Percentiles rank a stretch among this genome's conserved stretches.
Evolutionary conservation across 2,329 filamentous ascomycete genomes (phyloP).

Genomic region (Penicillium sp.): DNA sequence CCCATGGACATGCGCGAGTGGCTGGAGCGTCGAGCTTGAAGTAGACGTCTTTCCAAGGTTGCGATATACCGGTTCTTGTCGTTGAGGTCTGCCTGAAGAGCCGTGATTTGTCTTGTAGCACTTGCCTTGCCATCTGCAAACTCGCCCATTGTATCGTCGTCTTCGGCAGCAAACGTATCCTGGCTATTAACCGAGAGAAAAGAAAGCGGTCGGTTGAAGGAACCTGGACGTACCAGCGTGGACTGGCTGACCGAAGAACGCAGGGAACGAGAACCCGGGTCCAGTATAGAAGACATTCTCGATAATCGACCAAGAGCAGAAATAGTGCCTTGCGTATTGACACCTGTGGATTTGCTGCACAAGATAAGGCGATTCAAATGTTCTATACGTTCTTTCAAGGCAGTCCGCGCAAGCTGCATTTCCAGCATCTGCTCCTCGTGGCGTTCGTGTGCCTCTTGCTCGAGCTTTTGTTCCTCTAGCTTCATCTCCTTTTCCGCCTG

Average conservation of each 20-base stretch:
- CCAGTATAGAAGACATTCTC: conserved; percentile 58
- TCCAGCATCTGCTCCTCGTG: conserved; percentile 98
- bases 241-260: conserved; percentile 75
- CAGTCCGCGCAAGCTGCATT: conserved; percentile 95
- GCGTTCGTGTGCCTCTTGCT: conserved; percentile 80
- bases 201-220: conserved; percentile 69
- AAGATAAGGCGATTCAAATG: conserved; percentile 94
- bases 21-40: conserved; percentile 88
- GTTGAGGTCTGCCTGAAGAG: conserved; percentile 91
- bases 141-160: conserved; percentile 77
- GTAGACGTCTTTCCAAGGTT: conserved; percentile 86
- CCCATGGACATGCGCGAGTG: conserved; percentile 84
- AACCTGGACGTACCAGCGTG: conserved; percentile 48
- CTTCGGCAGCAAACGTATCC: conserved; percentile 49
- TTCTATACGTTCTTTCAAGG: conserved; percentile 95
- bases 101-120: conserved; percentile 80
- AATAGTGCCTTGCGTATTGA: conserved; percentile 77
- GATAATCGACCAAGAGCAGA: conserved; percentile 70
- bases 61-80: conserved; percentile 97
- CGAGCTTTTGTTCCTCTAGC: conserved; percentile 73
- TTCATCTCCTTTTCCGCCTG: conserved; percentile 65
- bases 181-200: conserved; percentile 63
- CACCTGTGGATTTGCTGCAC: conserved; percentile 92
- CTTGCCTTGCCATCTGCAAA: conserved; percentile 86
- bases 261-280: conserved; percentile 57